Evolutionary conservation across 2,329 filamentous ascomycete species (phyloP).

Genomic region (Neonectria coccinea): DNA sequence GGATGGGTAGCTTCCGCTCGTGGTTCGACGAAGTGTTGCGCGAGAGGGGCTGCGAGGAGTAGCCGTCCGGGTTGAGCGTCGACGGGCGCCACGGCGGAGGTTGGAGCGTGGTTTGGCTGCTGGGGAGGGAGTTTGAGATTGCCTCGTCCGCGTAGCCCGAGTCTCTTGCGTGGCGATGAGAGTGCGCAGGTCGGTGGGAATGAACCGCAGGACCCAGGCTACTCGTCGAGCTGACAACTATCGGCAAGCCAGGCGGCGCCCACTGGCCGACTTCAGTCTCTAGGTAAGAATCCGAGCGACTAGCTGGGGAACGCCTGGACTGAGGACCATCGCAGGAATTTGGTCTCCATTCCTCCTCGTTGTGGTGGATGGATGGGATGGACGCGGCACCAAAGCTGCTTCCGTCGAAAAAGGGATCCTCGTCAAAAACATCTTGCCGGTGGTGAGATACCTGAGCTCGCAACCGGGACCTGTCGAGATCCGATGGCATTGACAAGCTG

Average conservation of each 20-base stretch:
- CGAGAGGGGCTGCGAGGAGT: constrained; percentile 39
- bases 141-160: constrained; percentile 29
- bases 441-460: not conserved
- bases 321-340: constrained; percentile 16
- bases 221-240: constrained; percentile 33
- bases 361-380: constrained; percentile 27
- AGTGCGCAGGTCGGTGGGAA: constrained; percentile 5
- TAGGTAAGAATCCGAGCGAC: constrained; percentile 31
- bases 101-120: constrained; percentile 34
- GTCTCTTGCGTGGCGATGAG: constrained; percentile 25
- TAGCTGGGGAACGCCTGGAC: constrained; percentile 3
- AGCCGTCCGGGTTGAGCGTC: constrained; percentile 29
- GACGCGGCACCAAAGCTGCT: constrained; percentile 24
- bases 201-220: constrained; percentile 20
- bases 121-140: constrained; percentile 31
- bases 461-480: not conserved
- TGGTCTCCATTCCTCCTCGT: constrained; percentile 30
- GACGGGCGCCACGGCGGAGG: constrained; percentile 31
- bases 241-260: constrained; percentile 28
- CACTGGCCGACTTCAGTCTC: constrained; percentile 32
- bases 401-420: constrained; percentile 35
- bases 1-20: constrained; percentile 17
- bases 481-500: constrained; percentile 5
- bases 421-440: constrained; percentile 23
- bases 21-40: constrained; percentile 34